Evolutionary conservation across 1,284 basidiomycete genomes (phyloP).

Genomic region (Tylopilus sp.): DNA sequence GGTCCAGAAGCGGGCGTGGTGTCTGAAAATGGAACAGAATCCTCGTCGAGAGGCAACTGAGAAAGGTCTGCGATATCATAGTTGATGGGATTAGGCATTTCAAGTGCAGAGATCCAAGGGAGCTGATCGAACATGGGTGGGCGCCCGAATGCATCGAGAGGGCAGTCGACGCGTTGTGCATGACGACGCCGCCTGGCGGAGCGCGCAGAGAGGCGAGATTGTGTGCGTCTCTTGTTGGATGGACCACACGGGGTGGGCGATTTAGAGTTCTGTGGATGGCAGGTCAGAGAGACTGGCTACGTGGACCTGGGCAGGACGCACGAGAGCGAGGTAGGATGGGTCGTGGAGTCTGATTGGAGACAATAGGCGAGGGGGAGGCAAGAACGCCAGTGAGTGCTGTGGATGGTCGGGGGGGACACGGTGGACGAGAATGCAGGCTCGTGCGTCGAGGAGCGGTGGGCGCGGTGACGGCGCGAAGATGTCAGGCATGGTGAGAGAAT

Average conservation of each 20-base stretch:
- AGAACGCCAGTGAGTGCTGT: conserved; percentile 17
- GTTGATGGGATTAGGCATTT: conserved; percentile 38
- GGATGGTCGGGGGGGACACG: background rate
- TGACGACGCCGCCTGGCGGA: conserved; percentile 37
- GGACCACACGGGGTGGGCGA: conserved; percentile 37
- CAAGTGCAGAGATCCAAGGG: conserved; percentile 57
- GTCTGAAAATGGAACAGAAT: conserved; percentile 22
- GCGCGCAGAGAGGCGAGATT: conserved; percentile 25
- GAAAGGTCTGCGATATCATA: conserved; percentile 59
- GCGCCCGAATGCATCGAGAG: conserved; percentile 29
- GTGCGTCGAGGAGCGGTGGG: conserved; percentile 14
- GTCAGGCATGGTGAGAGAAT: conserved; percentile 27
- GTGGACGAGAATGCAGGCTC: conserved; percentile 3
- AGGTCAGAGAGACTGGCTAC: conserved; percentile 9
- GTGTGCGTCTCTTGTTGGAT: conserved; percentile 31
- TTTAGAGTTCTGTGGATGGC: conserved; percentile 31
- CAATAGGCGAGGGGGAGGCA: conserved; percentile 30
- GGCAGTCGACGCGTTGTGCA: conserved; percentile 30
- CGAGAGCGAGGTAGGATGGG: conserved; percentile 19
- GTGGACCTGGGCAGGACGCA: conserved; percentile 12
- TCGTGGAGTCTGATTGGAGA: conserved; percentile 33
- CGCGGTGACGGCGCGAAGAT: conserved; percentile 33
- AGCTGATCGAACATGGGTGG: conserved; percentile 49
- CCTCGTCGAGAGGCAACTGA: conserved; percentile 37
- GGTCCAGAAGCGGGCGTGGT: conserved; percentile 41